phyloP scores from a whole-genome alignment of 202 grass and related monocot species.

The Setaria italica region DNA sequence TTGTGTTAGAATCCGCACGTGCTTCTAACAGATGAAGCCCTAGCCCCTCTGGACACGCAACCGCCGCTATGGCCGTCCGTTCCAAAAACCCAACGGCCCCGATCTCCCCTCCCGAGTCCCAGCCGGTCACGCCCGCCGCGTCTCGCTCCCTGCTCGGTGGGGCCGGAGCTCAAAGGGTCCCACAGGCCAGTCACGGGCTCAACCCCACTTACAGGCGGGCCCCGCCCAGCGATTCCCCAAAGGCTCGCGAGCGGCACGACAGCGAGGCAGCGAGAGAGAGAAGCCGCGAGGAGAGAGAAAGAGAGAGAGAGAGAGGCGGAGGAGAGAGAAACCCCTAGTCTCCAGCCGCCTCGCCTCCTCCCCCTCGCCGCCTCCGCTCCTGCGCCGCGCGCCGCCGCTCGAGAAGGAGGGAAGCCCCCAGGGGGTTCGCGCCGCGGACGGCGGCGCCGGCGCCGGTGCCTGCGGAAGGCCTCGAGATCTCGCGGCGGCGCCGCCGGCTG shows the following conservation, averaged over 20 bases:
- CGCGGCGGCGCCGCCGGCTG: slow-evolving; percentile 53
- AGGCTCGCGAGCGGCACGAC: slow-evolving; percentile 44
- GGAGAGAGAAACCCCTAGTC: slow-evolving; percentile 56
- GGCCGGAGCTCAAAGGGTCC: fast-evolving
- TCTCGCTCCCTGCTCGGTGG: neutral
- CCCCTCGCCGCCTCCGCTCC: slow-evolving; percentile 27
- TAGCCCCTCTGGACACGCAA: slow-evolving; percentile 35
- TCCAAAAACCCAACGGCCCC: slow-evolving; percentile 45
- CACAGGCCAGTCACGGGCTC: slow-evolving; percentile 14
- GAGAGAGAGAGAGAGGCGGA: neutral
- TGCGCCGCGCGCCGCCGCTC: slow-evolving; percentile 16
- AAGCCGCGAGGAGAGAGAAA: slow-evolving; percentile 39
- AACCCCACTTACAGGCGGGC: slow-evolving; percentile 31
- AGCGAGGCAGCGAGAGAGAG: slow-evolving; percentile 35
- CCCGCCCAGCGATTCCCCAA: slow-evolving; percentile 20
- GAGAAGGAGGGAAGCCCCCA: neutral
- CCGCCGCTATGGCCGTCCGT: slow-evolving; percentile 30
- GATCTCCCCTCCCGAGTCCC: slow-evolving; percentile 25
- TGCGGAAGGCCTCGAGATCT: slow-evolving; percentile 56
- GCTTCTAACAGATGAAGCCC: slow-evolving; percentile 17
- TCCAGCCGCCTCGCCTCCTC: slow-evolving; percentile 40
- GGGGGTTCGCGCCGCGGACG: slow-evolving; percentile 36
- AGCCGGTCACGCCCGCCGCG: neutral
- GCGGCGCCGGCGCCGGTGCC: slow-evolving; percentile 38
- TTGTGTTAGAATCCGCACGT: slow-evolving; percentile 24